These are phyloP conservation scores for Omphalotus guepiniiformis DNA, from an alignment of 768 basidiomycete genomes.

Conservation along the genomic window DNA sequence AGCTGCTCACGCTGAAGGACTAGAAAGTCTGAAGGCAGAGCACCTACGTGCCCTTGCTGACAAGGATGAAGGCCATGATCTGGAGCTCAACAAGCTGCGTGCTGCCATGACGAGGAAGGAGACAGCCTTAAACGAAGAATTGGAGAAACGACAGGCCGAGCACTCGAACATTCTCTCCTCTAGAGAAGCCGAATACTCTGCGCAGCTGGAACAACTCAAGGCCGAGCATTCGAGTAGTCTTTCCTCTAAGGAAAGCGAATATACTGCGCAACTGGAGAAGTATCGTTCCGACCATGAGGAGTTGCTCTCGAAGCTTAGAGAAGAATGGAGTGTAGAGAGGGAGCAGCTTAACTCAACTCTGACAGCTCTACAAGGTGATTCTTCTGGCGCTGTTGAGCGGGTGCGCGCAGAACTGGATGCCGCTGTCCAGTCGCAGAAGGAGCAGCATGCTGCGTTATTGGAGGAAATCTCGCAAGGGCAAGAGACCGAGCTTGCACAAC, in stretches of 20 bases:
- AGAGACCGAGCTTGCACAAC: slow-evolving; percentile 44
- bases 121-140: slow-evolving; percentile 55
- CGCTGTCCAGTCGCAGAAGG: slow-evolving; percentile 41
- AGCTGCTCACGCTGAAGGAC: slow-evolving; percentile 54
- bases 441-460: slow-evolving; percentile 52
- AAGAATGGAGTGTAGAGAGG: slow-evolving; percentile 48
- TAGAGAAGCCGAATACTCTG: slow-evolving; percentile 59
- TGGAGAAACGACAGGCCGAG: slow-evolving; percentile 52
- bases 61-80: slow-evolving; percentile 59
- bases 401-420: slow-evolving; percentile 46
- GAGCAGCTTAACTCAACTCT: slow-evolving; percentile 44
- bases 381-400: slow-evolving; percentile 29
- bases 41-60: slow-evolving; percentile 36
- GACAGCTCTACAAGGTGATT: slow-evolving; percentile 41
- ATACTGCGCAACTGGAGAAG: slow-evolving; percentile 53
- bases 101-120: slow-evolving; percentile 67
- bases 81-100: slow-evolving; percentile 57
- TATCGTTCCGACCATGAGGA: slow-evolving; percentile 59
- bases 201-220: slow-evolving; percentile 56
- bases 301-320: slow-evolving; percentile 45
- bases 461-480: slow-evolving; percentile 54
- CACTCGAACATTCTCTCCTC: slow-evolving; percentile 22
- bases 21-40: slow-evolving; percentile 52
- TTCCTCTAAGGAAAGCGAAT: slow-evolving; percentile 57
- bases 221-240: slow-evolving; percentile 54